A percentile compares a stretch with the other conserved stretches of the same genome.
These are phyloP conservation scores for Stenogyne calaminthoides DNA, from an alignment of 305 asterid genomes.

Conservation along the genomic window DNA sequence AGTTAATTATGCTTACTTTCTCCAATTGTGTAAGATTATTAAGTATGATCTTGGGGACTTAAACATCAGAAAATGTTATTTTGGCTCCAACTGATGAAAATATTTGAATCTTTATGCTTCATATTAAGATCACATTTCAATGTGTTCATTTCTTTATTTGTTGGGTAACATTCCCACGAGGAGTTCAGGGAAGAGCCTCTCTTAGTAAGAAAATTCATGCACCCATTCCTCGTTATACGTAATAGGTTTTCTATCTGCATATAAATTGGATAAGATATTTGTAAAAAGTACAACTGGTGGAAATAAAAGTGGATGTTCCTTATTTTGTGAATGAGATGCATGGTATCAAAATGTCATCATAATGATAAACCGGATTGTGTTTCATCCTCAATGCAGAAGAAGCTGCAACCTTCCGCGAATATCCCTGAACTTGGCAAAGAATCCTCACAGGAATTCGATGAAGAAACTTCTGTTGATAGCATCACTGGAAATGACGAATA, in stretches of 20 bases:
- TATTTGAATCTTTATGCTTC: constrained; percentile 1
- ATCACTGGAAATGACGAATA: constrained; percentile 8
- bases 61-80: constrained; percentile 7
- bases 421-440: constrained; percentile 24
- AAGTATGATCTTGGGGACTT: not conserved
- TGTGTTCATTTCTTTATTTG: not conserved
- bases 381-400: constrained; percentile 38
- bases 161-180: too few species aligned
- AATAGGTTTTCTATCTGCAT: not conserved
- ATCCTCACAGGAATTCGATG: constrained; percentile 15
- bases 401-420: constrained; percentile 19
- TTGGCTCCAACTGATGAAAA: constrained; percentile 18
- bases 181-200: too few species aligned
- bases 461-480: constrained; percentile 26
- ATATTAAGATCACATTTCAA: not conserved
- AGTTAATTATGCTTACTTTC: not conserved
- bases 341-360: not conserved
- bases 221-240: too few species aligned
- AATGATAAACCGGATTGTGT: constrained; percentile 9
- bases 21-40: constrained; percentile 6
- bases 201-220: too few species aligned
- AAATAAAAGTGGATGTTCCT: constrained; percentile 3
- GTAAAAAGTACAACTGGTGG: not conserved
- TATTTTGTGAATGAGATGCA: not conserved
- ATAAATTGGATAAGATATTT: constrained; percentile 13